phyloP scores from a whole-genome alignment of 2,329 filamentous ascomycete genomes.

The Stagonosporopsis tanaceti region DNA sequence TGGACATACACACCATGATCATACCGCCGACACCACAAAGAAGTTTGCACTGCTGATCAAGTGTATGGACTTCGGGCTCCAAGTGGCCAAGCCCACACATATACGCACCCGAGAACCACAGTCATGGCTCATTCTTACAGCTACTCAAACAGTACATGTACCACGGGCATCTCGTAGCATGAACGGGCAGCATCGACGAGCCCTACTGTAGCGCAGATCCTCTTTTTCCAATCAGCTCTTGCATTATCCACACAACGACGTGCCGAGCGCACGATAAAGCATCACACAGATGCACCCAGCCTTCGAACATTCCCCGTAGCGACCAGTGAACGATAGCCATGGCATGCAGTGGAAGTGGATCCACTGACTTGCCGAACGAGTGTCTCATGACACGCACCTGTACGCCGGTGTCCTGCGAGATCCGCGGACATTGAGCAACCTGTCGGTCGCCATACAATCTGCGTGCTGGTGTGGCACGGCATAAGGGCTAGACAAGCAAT shows the following conservation, averaged over 20 bases:
- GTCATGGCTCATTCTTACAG: background rate
- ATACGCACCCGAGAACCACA: background rate
- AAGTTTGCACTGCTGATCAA: background rate
- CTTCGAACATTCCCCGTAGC: background rate
- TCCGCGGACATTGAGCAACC: background rate
- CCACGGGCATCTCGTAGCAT: constrained; percentile 7
- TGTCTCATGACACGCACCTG: constrained; percentile 25
- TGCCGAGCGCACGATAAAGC: background rate
- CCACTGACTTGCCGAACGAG: constrained; percentile 17
- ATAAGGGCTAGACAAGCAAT: background rate
- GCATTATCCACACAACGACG: background rate
- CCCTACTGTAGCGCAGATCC: constrained; percentile 6
- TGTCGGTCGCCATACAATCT: background rate
- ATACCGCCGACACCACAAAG: background rate
- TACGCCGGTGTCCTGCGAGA: constrained; percentile 4
- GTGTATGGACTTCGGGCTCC: background rate
- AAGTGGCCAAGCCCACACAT: background rate
- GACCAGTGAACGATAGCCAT: constrained; percentile 13
- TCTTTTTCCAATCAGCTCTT: background rate
- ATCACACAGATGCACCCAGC: background rate
- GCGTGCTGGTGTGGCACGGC: constrained; percentile 25
- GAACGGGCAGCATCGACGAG: constrained; percentile 6
- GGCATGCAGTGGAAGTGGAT: constrained; percentile 18
- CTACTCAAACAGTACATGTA: background rate
- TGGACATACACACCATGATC: background rate